Evolutionary conservation across 768 basidiomycete species (phyloP), one percentile per base, ranked within the genome.

Genomic region (Leucocoprinus sp.): DNA sequence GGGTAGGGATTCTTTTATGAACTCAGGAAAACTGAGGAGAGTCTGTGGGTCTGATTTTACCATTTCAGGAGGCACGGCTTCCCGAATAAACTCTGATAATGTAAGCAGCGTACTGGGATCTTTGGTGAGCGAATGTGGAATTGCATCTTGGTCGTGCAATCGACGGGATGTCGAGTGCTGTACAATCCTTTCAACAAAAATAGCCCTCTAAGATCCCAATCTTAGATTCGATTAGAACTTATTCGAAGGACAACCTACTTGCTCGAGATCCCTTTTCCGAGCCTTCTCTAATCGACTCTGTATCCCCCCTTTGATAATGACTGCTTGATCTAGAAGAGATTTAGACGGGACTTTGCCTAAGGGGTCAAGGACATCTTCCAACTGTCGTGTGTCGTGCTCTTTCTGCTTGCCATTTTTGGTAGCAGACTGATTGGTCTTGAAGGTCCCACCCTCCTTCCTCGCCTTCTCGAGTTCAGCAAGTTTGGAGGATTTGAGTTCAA

Each of bases 381-480:
- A 60, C 37, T 90, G 87, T 50, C 57, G 59, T 31, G 67, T 64
- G 50, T 76, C 72, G 34, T 55, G 55, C 47, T 74, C 70, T 52
- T 77, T 78, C 21, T 72, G 54, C 70, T 68, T 53, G 57, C 62
- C 35, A n/a, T 34, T 41, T 14, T 28, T 14, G 19, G 33, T n/a
- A n/a, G 37, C 31, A 29, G 28, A 45, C 40, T 47, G 48, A 3
- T 37, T 29, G 14, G 27, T 17, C 9, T 43, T 51, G 6, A 58
- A 56, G 6, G 54, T 49, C 15, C 55, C 40, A 8, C 70, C 75
- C 33, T 69, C 66, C 43, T 64, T 64, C 35, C 76, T 65, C 4
- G 86, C 89, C 35, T 74, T 73, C 61, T 89, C 85, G 68, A 91
- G 75, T 62, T 89, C 73, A n/a, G 72, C 71, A 9, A 89, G 74